Evolutionary conservation across 2,329 filamentous ascomycete genomes (phyloP), one percentile per base, ranked within the genome.

Genomic region (Zymoseptoria pseudotritici): DNA sequence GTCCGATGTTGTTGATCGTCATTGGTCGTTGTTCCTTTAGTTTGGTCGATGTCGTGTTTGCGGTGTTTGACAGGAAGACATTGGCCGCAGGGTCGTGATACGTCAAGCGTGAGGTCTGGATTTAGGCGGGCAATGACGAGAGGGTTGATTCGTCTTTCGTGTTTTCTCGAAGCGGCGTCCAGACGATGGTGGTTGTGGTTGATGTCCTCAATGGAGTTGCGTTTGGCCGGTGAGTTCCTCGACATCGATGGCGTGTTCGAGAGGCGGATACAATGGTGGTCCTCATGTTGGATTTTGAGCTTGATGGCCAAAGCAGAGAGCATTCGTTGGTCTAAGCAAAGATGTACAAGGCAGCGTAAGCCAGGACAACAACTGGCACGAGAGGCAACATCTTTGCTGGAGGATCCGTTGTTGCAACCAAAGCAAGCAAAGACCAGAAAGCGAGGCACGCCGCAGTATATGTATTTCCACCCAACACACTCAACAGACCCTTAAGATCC

Each of bases 281-380:
- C 36, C 4, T 2, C 13, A n/a, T 46, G 36, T 2, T 46, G 36
- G 13, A 17, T 11, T 1, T 9, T 46, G 13, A 46, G 17, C 5
- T 46, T 46, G 13, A 4, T 5, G 2, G 36, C 36, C 13, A 17
- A 6, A 5, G 36, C 5, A n/a, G 13, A 46, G 42, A 24, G 29
- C 22, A 19, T 6, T 19, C 24, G n/a, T 49, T n/a, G 9, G 24
- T 49, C 61, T 54, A 63, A 26, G 61, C 61, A 54, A 63, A 54
- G 10, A 63, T 42, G 55, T 63, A 63, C 24, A 63, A 50, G n/a
- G 61, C 61, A 21, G 59, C 59, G 42, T 63, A 63, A 9, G 61
- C 61, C 46, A 63, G 42, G 13, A 60, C 54, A 26, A 63, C 59
- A 21, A 63, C 56, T n/a, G 57, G 59, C 50, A 61, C 58, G 20